Conservation (phyloP, 306 rosid genomes). For the Lagenaria siceraria region DNA sequence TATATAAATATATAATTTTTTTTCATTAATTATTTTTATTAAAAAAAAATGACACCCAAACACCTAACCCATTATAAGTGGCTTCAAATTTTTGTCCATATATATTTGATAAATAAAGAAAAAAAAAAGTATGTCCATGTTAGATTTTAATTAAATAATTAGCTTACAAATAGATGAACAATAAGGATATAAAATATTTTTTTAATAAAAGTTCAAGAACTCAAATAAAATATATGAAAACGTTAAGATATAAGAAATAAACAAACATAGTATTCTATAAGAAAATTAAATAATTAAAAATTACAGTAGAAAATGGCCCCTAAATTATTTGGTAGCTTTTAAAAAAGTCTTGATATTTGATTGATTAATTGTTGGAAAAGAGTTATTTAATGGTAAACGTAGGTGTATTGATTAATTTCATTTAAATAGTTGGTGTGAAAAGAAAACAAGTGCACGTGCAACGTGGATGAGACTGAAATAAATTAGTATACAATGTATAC, state of each 20-base stretch:
- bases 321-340: neutral
- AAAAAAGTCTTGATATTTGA: neutral
- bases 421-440: neutral
- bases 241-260: neutral
- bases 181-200: neutral
- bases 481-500: neutral
- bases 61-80: neutral
- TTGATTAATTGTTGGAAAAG: neutral
- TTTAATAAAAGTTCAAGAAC: neutral
- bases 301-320: neutral
- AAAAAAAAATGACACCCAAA: neutral
- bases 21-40: neutral
- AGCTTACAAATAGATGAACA: neutral
- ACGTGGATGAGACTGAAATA: neutral
- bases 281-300: neutral
- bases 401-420: neutral
- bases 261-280: neutral
- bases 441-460: conserved; percentile 5
- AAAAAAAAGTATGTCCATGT: neutral
- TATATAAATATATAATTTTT: neutral
- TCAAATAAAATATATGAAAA: neutral
- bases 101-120: too few species aligned
- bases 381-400: neutral
- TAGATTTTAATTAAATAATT: neutral
- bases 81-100: neutral